Conservation (phyloP, 1,284 basidiomycete species). For the Fistulinella cinereoalba region DNA sequence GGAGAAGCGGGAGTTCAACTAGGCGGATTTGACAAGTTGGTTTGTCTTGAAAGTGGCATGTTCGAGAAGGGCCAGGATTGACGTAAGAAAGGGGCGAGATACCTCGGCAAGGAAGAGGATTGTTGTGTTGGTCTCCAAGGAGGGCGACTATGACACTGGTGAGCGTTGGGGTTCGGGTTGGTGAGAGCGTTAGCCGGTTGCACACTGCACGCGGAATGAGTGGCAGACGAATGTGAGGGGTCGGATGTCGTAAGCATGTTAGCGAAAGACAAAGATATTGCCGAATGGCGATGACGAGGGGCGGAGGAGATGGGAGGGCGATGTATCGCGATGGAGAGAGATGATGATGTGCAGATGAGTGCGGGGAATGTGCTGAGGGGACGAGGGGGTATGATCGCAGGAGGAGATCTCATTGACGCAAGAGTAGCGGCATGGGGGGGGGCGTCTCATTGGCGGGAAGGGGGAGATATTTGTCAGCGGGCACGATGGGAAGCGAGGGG, state of each 20-base stretch:
- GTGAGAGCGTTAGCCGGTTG: too few species aligned
- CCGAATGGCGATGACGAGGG: constrained; percentile 5
- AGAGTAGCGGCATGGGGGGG: neutral
- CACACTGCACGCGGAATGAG: too few species aligned
- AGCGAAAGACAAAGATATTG: neutral
- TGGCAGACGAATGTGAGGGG: neutral
- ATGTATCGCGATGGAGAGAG: constrained; percentile 19
- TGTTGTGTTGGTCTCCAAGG: constrained; percentile 14
- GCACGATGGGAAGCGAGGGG: constrained; percentile 4
- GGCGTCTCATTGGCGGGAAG: neutral
- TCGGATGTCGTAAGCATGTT: neutral
- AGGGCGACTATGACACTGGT: constrained; percentile 9
- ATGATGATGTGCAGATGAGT: constrained; percentile 9
- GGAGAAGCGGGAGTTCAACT: too few species aligned
- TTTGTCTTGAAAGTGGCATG: too few species aligned
- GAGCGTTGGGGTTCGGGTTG: neutral
- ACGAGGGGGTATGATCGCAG: constrained; percentile 15
- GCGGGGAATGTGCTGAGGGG: neutral
- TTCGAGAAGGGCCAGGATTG: neutral
- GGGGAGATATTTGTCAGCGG: neutral
- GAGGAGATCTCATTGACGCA: constrained; percentile 23
- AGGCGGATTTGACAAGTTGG: too few species aligned
- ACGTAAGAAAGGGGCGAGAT: neutral
- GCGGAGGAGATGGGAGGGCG: constrained; percentile 14
- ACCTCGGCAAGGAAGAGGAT: constrained; percentile 7